Base-by-base conservation (phyloP, 441 rosid genomes). In the Jatropha multifida region DNA sequence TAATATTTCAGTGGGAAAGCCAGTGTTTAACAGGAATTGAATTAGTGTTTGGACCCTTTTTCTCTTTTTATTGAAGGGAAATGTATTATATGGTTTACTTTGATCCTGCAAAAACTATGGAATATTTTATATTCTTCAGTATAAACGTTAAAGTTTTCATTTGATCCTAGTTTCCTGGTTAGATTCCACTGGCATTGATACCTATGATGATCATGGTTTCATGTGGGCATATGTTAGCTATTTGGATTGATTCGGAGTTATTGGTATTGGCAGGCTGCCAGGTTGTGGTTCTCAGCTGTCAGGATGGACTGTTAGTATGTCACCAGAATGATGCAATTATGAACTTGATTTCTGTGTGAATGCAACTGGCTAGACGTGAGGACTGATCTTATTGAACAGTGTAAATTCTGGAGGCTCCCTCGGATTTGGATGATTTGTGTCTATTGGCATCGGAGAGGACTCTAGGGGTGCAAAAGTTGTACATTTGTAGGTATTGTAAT, bases 401-500 rank as follows among this genome's bases (percentile, higher is more conserved):
- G 8, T 63, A 3, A n/a, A 59, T 51, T 71, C 60, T 68, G 52
- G 77, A 68, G 72, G 67, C 69, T 48, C 7, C 69, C 74, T 42
- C 55, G 12, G 75, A 44, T 56, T 48, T 42, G 64, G 69, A 60
- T 48, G 46, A 41, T 44, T 61, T 37, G 7, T 46, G 75, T 49
- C 20, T 59, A 75, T 72, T 27, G 12, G 73, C 74, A 73, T 74
- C 27, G 26, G 65, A 38, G 76, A 74, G 86, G 87, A 77, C 67
- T 76, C 18, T 78, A 42, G 63, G 66, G 81, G 74, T 40, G 68
- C 61, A 62, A 40, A 74, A 80, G 75, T 63, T 90, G 96, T 87
- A 90, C 79, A 93, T 88, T 78, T 85, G 93, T 91, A 90, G 93
- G 88, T 86, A 89, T 63, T 63, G 46, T 40, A 63, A 63, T 68